Evolutionary conservation across 2,329 filamentous ascomycete genomes (phyloP).

Genomic region (Penicillium hesseltinei): DNA sequence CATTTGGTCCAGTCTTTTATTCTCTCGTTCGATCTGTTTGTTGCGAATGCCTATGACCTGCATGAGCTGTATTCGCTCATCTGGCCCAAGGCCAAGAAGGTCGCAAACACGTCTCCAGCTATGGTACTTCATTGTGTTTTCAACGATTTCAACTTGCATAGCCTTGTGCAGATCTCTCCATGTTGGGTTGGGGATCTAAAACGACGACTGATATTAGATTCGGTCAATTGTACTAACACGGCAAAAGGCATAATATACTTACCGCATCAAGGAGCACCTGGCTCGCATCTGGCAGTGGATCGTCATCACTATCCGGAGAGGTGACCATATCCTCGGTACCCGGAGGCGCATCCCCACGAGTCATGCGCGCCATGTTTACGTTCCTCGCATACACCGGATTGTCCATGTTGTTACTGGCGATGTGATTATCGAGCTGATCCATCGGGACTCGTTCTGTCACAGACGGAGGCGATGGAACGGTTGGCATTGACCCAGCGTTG

Average conservation of each 20-base stretch:
- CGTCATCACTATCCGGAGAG: slow-evolving; percentile 24
- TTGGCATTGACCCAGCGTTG: not conserved
- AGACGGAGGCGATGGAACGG: not conserved
- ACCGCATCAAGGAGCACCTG: slow-evolving; percentile 11
- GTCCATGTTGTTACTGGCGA: slow-evolving; percentile 29
- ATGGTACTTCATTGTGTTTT: slow-evolving; percentile 30
- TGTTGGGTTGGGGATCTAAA: slow-evolving; percentile 17
- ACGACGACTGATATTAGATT: not conserved
- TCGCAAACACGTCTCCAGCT: slow-evolving; percentile 22
- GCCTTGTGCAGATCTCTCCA: slow-evolving; percentile 35
- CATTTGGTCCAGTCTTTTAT: slow-evolving; percentile 33
- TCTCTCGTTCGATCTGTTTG: slow-evolving; percentile 31
- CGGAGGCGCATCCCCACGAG: not conserved
- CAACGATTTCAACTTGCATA: slow-evolving; percentile 38
- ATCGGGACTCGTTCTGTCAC: not conserved
- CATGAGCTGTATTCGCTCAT: slow-evolving; percentile 24
- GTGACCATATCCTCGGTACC: not conserved
- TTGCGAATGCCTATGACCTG: slow-evolving; percentile 20
- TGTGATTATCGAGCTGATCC: slow-evolving; percentile 18
- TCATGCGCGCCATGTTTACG: slow-evolving; percentile 23
- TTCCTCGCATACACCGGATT: slow-evolving; percentile 32
- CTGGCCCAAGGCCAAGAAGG: slow-evolving; percentile 26
- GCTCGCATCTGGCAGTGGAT: slow-evolving; percentile 9
- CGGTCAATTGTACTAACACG: not conserved
- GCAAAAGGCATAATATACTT: not conserved